phyloP scores from a whole-genome alignment of 371 early-diverging fungal genomes.

The Synchytrium microbalum region DNA sequence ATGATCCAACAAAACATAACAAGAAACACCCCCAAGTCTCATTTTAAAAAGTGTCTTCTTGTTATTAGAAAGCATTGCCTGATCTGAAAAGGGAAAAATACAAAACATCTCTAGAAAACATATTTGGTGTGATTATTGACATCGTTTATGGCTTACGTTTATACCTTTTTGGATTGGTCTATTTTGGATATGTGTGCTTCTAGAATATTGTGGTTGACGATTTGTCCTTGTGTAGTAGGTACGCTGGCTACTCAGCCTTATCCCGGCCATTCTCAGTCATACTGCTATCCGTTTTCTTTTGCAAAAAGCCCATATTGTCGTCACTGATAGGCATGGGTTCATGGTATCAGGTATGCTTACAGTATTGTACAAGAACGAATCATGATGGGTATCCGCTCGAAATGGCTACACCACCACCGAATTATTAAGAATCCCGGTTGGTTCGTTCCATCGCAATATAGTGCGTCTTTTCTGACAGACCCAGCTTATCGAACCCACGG shows the following conservation, averaged over 20 bases:
- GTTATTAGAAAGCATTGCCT: too few relatives aligned
- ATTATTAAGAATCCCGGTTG: background rate
- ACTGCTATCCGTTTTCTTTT: constrained; percentile 73
- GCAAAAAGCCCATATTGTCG: constrained; percentile 17
- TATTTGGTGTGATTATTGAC: too few relatives aligned
- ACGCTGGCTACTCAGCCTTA: constrained; percentile 79
- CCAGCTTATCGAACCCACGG: constrained; percentile 66
- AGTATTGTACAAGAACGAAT: constrained; percentile 92
- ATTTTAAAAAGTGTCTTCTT: too few relatives aligned
- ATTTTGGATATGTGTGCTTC: too few relatives aligned
- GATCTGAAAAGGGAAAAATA: too few relatives aligned
- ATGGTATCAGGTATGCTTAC: constrained; percentile 67
- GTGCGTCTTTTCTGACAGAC: background rate
- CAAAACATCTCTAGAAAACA: too few relatives aligned
- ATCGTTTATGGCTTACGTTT: too few relatives aligned
- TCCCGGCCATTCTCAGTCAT: constrained; percentile 86
- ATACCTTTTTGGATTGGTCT: too few relatives aligned
- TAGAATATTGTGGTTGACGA: background rate
- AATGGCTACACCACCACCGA: background rate
- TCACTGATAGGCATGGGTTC: constrained; percentile 12
- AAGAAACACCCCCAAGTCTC: too few relatives aligned
- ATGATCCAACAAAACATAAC: too few relatives aligned
- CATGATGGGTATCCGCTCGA: constrained; percentile 83
- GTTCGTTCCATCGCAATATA: too few relatives aligned
- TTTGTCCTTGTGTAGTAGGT: constrained; percentile 36